Conservation (phyloP, 2,329 filamentous ascomycete species). For the Chrysosphaeria jannelii region DNA sequence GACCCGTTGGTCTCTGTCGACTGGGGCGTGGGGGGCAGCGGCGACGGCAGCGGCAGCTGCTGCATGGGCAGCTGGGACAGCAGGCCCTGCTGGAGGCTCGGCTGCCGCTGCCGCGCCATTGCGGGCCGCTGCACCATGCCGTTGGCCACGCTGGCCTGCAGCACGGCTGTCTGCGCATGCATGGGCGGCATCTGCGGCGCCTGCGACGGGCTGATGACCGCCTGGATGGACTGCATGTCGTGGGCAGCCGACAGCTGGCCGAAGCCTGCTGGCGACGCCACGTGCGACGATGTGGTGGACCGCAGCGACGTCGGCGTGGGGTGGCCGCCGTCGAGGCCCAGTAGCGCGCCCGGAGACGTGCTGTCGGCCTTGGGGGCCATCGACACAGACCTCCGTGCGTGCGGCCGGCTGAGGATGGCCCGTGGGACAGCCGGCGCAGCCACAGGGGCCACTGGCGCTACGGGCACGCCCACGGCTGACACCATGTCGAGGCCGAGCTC, state of each 20-base stretch:
- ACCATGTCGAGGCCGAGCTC: slow-evolving; percentile 81
- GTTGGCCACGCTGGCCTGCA: too few species aligned
- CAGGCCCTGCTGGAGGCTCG: slow-evolving; percentile 1
- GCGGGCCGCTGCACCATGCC: too few species aligned
- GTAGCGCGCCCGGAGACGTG: slow-evolving; percentile 14
- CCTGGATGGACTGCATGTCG: too few species aligned
- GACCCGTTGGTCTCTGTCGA: too few species aligned
- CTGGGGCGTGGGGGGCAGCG: slow-evolving; percentile 4
- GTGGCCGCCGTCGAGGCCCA: slow-evolving; percentile 7
- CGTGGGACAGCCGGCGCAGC: slow-evolving; percentile 52
- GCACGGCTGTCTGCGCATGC: too few species aligned
- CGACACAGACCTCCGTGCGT: slow-evolving; percentile 37
- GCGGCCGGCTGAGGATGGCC: slow-evolving; percentile 53
- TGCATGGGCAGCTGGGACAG: slow-evolving; percentile 2
- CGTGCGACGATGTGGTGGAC: slow-evolving; percentile 42
- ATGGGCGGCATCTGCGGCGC: too few species aligned
- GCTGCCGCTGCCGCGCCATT: slow-evolving; percentile 2
- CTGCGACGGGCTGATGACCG: too few species aligned
- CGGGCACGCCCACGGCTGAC: too few species aligned
- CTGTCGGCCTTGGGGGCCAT: slow-evolving; percentile 47
- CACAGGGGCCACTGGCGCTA: too few species aligned
- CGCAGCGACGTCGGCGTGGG: slow-evolving; percentile 23
- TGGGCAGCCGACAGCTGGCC: too few species aligned
- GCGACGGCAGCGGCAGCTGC: slow-evolving; percentile 6
- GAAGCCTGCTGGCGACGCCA: not conserved